phyloP scores from a whole-genome alignment of 352 stramenopile genomes.

The Globisporangium alternatum region DNA sequence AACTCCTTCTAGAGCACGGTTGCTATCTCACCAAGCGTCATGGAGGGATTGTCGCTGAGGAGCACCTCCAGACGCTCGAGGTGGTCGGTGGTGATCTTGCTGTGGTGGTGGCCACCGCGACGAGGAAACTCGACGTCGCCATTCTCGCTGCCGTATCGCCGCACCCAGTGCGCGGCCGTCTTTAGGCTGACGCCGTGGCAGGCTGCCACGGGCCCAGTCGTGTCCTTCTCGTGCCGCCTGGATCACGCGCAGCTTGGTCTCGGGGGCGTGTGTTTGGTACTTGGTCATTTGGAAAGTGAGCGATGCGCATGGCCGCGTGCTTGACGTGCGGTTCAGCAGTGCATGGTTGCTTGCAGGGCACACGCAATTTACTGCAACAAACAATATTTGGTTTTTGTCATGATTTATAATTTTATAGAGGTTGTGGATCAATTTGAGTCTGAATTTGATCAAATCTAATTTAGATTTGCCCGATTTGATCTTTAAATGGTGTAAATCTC shows the following conservation, averaged over 20 bases:
- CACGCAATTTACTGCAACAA: neutral
- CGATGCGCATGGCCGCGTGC: neutral
- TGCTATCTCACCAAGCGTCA: neutral
- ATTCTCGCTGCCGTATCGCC: neutral
- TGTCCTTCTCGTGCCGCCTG: neutral
- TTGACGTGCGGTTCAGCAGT: neutral
- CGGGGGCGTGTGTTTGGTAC: neutral
- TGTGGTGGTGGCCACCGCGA: neutral
- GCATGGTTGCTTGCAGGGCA: neutral
- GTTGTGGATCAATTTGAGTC: neutral
- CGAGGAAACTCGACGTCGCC: neutral
- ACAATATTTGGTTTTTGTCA: neutral
- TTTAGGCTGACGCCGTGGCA: neutral
- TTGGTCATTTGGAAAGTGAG: neutral
- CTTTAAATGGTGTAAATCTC: too few species aligned
- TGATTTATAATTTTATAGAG: conserved; percentile 1
- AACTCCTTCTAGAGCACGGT: neutral
- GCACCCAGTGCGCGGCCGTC: neutral
- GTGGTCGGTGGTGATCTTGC: neutral
- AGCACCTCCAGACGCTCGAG: neutral
- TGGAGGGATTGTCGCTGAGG: neutral
- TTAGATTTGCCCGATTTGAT: neutral
- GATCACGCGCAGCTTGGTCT: neutral
- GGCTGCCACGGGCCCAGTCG: neutral
- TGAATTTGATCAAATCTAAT: neutral